Conservation (phyloP, 441 rosid genomes). For the Brassica hybrid region DNA sequence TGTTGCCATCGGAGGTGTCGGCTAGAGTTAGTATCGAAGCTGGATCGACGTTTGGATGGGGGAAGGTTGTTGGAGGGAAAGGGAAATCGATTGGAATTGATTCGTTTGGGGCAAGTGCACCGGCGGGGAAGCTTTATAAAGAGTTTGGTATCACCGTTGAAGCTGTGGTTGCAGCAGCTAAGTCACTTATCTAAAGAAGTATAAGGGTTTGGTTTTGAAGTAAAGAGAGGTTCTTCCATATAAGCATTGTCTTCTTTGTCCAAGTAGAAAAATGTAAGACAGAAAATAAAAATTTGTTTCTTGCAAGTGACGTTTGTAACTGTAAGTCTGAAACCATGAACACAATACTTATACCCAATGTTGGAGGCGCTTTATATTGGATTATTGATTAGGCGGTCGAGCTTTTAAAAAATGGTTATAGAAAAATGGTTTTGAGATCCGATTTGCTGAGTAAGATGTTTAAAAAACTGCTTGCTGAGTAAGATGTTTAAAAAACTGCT, state of each 20-base stretch:
- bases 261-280: not conserved
- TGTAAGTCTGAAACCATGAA: not conserved
- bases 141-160: constrained; percentile 56
- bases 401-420: too few relatives aligned
- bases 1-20: constrained; percentile 51
- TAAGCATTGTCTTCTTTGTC: not conserved
- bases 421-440: too few relatives aligned
- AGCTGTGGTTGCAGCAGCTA: constrained; percentile 58
- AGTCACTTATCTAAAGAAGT: constrained; percentile 40
- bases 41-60: constrained; percentile 62
- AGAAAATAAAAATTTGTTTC: too few relatives aligned
- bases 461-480: too few relatives aligned
- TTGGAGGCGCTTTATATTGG: too few relatives aligned
- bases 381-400: too few relatives aligned
- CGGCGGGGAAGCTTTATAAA: constrained; percentile 50
- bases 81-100: constrained; percentile 60
- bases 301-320: not conserved
- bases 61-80: constrained; percentile 50
- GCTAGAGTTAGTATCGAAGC: constrained; percentile 66
- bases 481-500: too few relatives aligned
- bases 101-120: constrained; percentile 61
- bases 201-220: constrained; percentile 22
- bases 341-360: not conserved
- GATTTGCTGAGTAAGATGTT: too few relatives aligned
- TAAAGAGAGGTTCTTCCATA: constrained; percentile 1